Evolutionary conservation across 2,329 filamentous ascomycete genomes (phyloP).

Genomic region (Colletotrichum lini): DNA sequence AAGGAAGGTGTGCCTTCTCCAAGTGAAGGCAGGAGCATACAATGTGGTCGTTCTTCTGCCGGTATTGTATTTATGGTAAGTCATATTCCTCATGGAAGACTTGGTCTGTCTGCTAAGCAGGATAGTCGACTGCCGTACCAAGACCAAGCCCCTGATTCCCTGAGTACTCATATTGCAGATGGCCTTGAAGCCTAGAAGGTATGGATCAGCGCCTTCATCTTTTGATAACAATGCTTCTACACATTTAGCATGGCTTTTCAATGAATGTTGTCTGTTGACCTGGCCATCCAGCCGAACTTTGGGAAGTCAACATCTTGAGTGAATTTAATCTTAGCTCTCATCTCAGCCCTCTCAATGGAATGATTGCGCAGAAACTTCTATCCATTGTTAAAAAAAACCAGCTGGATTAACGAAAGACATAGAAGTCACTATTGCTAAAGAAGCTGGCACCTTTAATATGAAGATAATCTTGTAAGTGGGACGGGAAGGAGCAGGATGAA

Average conservation of each 20-base stretch:
- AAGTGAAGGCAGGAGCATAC: neutral
- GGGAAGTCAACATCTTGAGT: no score
- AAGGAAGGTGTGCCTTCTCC: no score
- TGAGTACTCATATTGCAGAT: neutral
- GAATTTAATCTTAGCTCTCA: neutral
- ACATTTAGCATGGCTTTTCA: no score
- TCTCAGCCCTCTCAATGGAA: accelerated
- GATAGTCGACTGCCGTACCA: neutral
- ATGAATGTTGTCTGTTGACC: neutral
- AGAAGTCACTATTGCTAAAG: neutral
- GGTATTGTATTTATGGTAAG: neutral
- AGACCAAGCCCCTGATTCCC: no score
- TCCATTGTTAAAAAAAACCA: accelerated
- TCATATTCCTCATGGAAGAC: no score
- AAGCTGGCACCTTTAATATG: no score
- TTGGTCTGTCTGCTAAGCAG: neutral
- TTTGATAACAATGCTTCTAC: no score
- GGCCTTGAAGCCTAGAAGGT: neutral
- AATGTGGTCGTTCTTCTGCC: neutral
- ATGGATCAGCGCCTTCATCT: no score
- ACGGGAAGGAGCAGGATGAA: neutral
- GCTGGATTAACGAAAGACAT: neutral
- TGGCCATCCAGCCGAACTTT: neutral
- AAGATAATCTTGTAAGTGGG: neutral
- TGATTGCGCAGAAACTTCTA: neutral